Evolutionary conservation across 768 basidiomycete genomes (phyloP).

Genomic region (Kwoniella bestiolae): DNA sequence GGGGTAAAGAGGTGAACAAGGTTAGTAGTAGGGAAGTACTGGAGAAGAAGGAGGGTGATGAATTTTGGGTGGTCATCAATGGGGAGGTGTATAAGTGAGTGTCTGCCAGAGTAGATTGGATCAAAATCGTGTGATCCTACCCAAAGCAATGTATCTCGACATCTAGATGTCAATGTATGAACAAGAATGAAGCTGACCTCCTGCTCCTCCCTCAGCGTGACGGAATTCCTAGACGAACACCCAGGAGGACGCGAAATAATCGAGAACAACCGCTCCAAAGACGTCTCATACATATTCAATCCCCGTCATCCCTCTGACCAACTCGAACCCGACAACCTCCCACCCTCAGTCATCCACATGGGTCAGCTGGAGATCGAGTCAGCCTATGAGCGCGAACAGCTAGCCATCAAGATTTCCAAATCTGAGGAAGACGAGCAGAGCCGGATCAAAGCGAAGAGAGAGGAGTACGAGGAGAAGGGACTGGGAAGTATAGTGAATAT

Average conservation of each 20-base stretch:
- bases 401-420: conserved; percentile 38
- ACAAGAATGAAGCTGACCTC: too few species aligned
- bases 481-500: conserved; percentile 47
- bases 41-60: conserved; percentile 35
- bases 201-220: too few species aligned
- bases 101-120: background rate
- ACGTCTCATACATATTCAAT: conserved; percentile 51
- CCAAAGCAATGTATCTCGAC: too few species aligned
- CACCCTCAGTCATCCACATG: conserved; percentile 40
- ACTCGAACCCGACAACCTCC: conserved; percentile 47
- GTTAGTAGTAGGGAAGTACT: conserved; percentile 40
- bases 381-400: conserved; percentile 40
- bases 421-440: conserved; percentile 44
- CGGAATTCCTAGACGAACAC: conserved; percentile 52
- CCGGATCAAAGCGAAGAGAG: conserved; percentile 28
- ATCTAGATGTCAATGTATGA: too few species aligned
- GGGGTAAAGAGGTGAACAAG: conserved; percentile 2
- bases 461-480: conserved; percentile 45
- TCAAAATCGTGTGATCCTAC: too few species aligned
- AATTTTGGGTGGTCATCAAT: conserved; percentile 52
- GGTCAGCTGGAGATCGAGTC: conserved; percentile 34
- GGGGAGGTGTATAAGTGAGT: conserved; percentile 52
- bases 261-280: conserved; percentile 41
- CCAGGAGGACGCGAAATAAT: conserved; percentile 54
- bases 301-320: conserved; percentile 52